Base-by-base conservation (phyloP, 2,329 filamentous ascomycete species). In the Mycogone perniciosa region DNA sequence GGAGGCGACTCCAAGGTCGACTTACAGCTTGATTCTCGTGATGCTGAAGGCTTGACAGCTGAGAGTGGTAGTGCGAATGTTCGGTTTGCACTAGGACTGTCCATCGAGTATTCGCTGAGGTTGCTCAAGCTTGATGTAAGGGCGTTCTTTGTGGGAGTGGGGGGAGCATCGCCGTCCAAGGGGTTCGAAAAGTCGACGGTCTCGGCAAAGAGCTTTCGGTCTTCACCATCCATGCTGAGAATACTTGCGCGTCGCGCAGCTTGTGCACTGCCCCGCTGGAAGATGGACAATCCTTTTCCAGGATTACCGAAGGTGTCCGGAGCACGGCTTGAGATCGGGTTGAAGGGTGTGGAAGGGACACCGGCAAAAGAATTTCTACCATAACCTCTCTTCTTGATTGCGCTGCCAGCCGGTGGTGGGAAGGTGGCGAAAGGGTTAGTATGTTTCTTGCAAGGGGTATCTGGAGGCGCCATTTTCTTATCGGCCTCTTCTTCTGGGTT, bases 371-470 rank as follows among this genome's bases (percentile, higher is more conserved):
- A 85, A 56, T 88, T 84, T 54, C 83, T 80, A 51, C 62, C 69
- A 50, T 82, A 80, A 56, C 82, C 59, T 79, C 79, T 64, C 82
- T 79, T 64, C 69, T 85, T 86, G 49, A 85, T 76, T 7, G 75
- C 74, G 58, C 78, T 84, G 47, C 82, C 82, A 9, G 74, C 72
- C 1, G 73, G 73, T 1, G 76, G 79, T 1, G 83, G 81, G 67
- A 80, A 80, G 46, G 86, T 81, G 60, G 86, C 76, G 70, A 91
- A 81, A 51, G 85, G 72, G 58, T 82, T 84, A 4, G 77, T 74
- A 48, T 86, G 84, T 64, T 93, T 90, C 73, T 97, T 99, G 70
- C 93, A 97, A 1, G 93, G 93, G 1, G 93, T 99, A 64, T 97
- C 93, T 1, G 93, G 92, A 76, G 95, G 91, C 31, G 80, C 78